Base-by-base conservation (phyloP, 2,329 filamentous ascomycete species). In the Aureobasidium subglaciale region DNA sequence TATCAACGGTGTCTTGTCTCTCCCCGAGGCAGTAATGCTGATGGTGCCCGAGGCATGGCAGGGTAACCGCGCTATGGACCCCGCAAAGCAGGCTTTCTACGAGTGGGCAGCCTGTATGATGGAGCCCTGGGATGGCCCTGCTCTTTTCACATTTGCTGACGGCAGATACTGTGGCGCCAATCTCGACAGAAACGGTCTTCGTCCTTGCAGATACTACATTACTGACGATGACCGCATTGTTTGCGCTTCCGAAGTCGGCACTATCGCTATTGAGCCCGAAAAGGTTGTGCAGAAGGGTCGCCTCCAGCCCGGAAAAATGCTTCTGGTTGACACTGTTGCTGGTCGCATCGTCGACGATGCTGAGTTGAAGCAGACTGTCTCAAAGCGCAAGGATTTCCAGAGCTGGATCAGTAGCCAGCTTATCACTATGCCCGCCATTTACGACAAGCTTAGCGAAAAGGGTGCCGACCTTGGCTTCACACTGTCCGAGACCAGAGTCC, bases 31-130 rank as follows among this genome's bases (percentile, higher is more conserved):
- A 49, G 88, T 97, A 64, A 97, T 97, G 92, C 81, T 97, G 65
- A 96, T 97, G 91, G 89, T 97, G 48, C 92, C 92, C 20, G 92
- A 97, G 74, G 92, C 92, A 59, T 97, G 92, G 92, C 90, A 97
- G 73, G 92, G 91, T 59, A 96, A 96, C 72, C 78, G 84, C 34
- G 78, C 84, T 58, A 95, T 97, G 87, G 91, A 96, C 65, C 89
- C 90, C 56, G 88, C 89, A 67, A 97, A 97, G 76, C 88, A 91
- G 58, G 92, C 92, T 50, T 97, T 96, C 75, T 97, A 97, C 74
- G 91, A 97, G 72, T 97, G 92, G 90, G 92, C 92, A 66, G 91
- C 90, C 62, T 97, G 92, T 72, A 88, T 95, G 78, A 97, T 97
- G 92, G 92, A 97, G 77, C 91, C 92, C 15, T 97, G 92, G 92